Base-by-base conservation (phyloP, 441 rosid species). In the Pelargonium citronellum region DNA sequence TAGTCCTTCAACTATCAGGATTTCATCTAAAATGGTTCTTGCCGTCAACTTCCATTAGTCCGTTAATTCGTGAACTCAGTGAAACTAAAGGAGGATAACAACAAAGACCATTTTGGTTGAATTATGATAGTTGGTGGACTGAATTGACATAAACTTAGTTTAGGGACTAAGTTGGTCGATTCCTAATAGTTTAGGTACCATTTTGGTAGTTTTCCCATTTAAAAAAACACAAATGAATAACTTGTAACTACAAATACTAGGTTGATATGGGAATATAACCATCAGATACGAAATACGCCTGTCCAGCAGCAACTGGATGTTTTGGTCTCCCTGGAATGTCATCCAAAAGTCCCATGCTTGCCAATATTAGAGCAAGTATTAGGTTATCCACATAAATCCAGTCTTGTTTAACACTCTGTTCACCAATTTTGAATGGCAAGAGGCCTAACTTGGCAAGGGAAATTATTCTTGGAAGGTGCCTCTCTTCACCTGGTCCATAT, bases 401-500 rank as follows among this genome's bases (percentile, higher is more conserved):
- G 77, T 94, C 99, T 30, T 90, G 20, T 77, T 90, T 91, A 67
- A 86, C 96, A 78, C 72, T 85, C 55, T 90, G 64, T 73, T 76
- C 85, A 73, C 99, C 97, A 43, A 85, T 82, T 75, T 61, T 89
- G 74, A 91, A 94, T n/a, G 77, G 80, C 12, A 86, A 11, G 69
- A 94, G 79, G 62, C 97, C 96, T 64, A 91, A 27, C 83, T 91
- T 89, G 0, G 90, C 89, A 62, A 87, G 76, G 49, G 85, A 85
- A 69, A 94, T 71, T 62, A 91, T 89, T 83, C 99, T 87, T 19
- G 96, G 99, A 67, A 95, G 78, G 80, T 90, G 99, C 66, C 97
- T 83, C 74, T 91, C 96, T 86, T 94, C 96, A 4, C 99, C 96
- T 0, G 92, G 99, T 70, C 97, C 97, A 71, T 94, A 91, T 49